These are phyloP conservation scores for Mycogone perniciosa DNA, from an alignment of 2,329 filamentous ascomycete genomes.

Conservation along the genomic window DNA sequence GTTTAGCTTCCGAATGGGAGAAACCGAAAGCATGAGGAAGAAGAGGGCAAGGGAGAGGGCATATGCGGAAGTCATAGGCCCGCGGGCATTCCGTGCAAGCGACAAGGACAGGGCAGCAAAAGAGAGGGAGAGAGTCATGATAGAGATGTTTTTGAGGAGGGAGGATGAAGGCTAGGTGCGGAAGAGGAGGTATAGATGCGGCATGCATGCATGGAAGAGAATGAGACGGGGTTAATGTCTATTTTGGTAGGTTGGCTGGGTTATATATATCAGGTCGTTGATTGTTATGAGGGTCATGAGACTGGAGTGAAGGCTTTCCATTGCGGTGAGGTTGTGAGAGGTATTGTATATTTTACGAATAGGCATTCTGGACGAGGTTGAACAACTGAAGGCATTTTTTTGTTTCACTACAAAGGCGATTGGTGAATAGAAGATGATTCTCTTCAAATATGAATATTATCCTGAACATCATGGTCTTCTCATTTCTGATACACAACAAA, in stretches of 20 bases:
- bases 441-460: no score
- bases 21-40: conserved; percentile 31
- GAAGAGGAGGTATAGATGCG: conserved; percentile 8
- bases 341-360: no score
- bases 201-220: conserved; percentile 5
- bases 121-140: conserved; percentile 57
- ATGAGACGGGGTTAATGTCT: background rate
- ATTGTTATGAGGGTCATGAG: background rate
- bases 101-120: conserved; percentile 53
- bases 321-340: no score
- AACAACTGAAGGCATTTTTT: no score
- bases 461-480: no score
- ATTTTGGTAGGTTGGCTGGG: background rate
- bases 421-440: no score
- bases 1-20: conserved; percentile 38
- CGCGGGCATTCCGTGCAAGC: conserved; percentile 51
- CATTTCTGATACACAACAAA: no score
- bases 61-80: conserved; percentile 60
- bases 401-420: no score
- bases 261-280: background rate
- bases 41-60: conserved; percentile 53
- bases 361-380: no score
- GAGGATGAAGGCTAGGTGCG: conserved; percentile 27
- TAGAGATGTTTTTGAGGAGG: conserved; percentile 59
- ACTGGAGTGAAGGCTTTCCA: background rate